A percentile compares a stretch with the other conserved stretches of the same genome.
These are phyloP conservation scores for Phragmites australis DNA, from an alignment of 176 grass and related monocot species.

Conservation along the genomic window DNA sequence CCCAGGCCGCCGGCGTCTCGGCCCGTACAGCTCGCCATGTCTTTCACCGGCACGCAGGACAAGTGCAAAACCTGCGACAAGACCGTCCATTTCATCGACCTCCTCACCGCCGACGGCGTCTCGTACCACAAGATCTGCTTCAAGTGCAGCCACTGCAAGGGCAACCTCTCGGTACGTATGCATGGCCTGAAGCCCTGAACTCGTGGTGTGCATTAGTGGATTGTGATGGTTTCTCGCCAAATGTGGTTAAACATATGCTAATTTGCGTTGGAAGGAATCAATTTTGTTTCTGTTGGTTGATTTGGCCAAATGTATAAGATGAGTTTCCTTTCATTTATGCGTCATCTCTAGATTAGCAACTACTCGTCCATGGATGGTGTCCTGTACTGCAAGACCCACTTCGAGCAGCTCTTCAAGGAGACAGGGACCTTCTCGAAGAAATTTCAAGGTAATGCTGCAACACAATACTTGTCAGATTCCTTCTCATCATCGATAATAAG, in stretches of 20 bases:
- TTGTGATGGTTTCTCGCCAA: not conserved
- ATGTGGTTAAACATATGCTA: too few relatives aligned
- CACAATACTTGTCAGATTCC: not conserved
- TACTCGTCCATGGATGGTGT: slow-evolving; percentile 97
- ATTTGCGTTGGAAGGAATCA: not conserved
- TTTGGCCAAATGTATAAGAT: not conserved
- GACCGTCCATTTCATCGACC: slow-evolving; percentile 77
- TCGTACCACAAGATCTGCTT: slow-evolving; percentile 83
- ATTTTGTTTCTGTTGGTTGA: not conserved
- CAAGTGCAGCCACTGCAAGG: slow-evolving; percentile 91
- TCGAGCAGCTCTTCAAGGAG: slow-evolving; percentile 98
- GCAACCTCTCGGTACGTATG: slow-evolving; percentile 71
- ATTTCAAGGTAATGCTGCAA: slow-evolving; percentile 52
- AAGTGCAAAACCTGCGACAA: slow-evolving; percentile 82
- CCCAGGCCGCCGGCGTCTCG: not conserved
- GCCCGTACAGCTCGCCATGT: slow-evolving; percentile 31
- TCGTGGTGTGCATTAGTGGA: too few relatives aligned
- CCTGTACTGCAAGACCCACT: slow-evolving; percentile 96
- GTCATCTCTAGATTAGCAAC: slow-evolving; percentile 62
- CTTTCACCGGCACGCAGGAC: slow-evolving; percentile 74
- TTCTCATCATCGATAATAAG: too few relatives aligned
- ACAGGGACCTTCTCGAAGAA: slow-evolving; percentile 85
- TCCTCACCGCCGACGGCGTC: slow-evolving; percentile 58
- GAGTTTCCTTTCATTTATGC: not conserved
- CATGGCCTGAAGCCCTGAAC: too few relatives aligned